Evolutionary conservation across 2,329 filamentous ascomycete species (phyloP).

Genomic region (Aspergillus nomiae): DNA sequence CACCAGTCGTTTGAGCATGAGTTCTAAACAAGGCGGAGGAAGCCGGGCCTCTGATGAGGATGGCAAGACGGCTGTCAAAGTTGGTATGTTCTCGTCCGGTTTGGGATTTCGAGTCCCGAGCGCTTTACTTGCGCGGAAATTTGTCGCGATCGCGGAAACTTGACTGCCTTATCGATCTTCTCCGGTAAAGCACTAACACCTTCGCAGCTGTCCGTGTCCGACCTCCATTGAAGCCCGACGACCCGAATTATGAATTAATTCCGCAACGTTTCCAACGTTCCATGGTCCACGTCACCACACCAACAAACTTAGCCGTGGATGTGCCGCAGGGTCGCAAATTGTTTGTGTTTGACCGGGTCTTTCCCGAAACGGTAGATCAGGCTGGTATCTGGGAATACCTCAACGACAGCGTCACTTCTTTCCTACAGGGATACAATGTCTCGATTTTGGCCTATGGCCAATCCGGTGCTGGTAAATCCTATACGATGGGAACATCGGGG

Average conservation of each 20-base stretch:
- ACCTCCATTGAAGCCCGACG: constrained; percentile 76
- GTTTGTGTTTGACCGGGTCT: constrained; percentile 96
- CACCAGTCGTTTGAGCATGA: constrained; percentile 81
- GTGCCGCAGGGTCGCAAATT: constrained; percentile 89
- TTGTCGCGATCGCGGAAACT: constrained; percentile 8
- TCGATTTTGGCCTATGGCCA: constrained; percentile 96
- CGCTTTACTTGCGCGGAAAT: background rate
- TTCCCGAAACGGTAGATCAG: constrained; percentile 78
- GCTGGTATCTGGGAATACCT: constrained; percentile 95
- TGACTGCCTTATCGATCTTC: background rate
- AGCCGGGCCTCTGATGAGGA: constrained; percentile 90
- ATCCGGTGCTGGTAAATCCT: constrained; percentile 96
- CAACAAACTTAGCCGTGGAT: constrained; percentile 84
- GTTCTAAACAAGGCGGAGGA: constrained; percentile 70
- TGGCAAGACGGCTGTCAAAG: constrained; percentile 88
- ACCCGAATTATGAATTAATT: constrained; percentile 92
- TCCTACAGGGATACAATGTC: constrained; percentile 97
- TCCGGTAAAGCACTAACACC: constrained; percentile 17
- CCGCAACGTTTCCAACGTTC: constrained; percentile 92
- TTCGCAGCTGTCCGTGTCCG: constrained; percentile 82
- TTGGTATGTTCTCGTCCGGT: constrained; percentile 67
- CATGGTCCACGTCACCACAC: constrained; percentile 85
- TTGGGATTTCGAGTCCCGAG: background rate
- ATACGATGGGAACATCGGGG: constrained; percentile 96
- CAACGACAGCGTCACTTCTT: constrained; percentile 83